Percentiles rank a stretch among this genome's conserved stretches.
Evolutionary conservation across 352 stramenopile species (phyloP).

Genomic region (Peronosclerospora sorghi): DNA sequence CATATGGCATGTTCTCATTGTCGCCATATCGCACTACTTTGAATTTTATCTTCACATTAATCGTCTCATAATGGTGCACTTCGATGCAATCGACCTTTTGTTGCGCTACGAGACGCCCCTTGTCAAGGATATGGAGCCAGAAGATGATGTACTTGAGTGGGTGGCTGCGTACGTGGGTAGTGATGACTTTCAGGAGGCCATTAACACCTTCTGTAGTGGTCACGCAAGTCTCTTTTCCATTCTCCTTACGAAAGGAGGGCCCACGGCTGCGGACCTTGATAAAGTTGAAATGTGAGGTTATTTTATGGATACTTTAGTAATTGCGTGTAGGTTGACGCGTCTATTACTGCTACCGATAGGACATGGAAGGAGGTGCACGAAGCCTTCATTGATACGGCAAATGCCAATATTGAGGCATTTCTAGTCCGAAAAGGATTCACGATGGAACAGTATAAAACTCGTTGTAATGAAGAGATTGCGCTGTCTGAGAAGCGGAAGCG

Average conservation of each 20-base stretch:
- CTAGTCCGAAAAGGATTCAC: constrained; percentile 44
- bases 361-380: constrained; percentile 59
- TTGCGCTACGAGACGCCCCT: constrained; percentile 69
- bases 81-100: constrained; percentile 73
- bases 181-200: constrained; percentile 49
- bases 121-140: constrained; percentile 73
- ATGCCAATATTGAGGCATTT: constrained; percentile 62
- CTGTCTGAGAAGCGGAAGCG: constrained; percentile 62
- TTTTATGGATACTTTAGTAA: neutral
- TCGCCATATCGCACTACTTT: no score
- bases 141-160: constrained; percentile 75
- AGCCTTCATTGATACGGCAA: constrained; percentile 56
- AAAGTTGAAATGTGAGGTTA: constrained; percentile 38
- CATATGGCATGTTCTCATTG: no score
- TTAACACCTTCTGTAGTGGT: constrained; percentile 52
- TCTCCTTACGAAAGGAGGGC: constrained; percentile 49
- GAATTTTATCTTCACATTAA: neutral
- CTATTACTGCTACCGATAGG: constrained; percentile 9
- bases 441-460: constrained; percentile 59
- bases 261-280: constrained; percentile 42
- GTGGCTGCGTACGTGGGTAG: constrained; percentile 63
- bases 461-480: constrained; percentile 60
- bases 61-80: constrained; percentile 25
- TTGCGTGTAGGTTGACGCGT: neutral
- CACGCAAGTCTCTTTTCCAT: constrained; percentile 53